Evolutionary conservation across 495 filamentous ascomycete genomes (phyloP).

Genomic region (Neurospora hispaniola): DNA sequence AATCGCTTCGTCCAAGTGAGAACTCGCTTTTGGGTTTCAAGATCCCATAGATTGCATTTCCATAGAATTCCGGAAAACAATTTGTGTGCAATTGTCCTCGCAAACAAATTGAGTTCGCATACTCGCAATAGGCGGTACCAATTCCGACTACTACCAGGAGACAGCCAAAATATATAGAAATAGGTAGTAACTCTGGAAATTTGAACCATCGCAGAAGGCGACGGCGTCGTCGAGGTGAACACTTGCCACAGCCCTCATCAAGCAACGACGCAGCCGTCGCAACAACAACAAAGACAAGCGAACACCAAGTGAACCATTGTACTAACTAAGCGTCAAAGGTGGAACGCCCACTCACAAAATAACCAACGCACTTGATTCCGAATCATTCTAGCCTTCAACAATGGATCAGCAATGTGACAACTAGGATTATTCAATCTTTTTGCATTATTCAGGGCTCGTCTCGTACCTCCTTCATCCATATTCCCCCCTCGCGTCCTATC

Average conservation of each 20-base stretch:
- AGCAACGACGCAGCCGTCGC: not conserved
- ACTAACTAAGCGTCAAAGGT: conserved; percentile 21
- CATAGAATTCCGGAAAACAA: not conserved
- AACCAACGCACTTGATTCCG: conserved; percentile 61
- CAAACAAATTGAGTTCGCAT: not conserved
- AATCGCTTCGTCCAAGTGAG: not conserved
- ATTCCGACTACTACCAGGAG: conserved; percentile 12
- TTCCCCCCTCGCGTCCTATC: conserved; percentile 62
- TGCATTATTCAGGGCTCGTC: conserved; percentile 32
- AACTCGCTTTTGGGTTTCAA: not conserved
- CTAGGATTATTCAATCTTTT: conserved; percentile 68
- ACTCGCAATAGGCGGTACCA: conserved; percentile 6
- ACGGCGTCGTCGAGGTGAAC: not conserved
- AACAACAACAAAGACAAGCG: conserved; percentile 5
- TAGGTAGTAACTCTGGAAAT: not conserved
- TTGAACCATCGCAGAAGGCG: not conserved
- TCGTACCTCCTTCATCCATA: conserved; percentile 43
- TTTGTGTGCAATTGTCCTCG: not conserved
- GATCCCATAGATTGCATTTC: not conserved
- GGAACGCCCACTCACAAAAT: conserved; percentile 64
- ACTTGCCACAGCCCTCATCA: not conserved
- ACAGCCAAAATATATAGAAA: conserved; percentile 6
- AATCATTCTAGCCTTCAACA: conserved; percentile 73
- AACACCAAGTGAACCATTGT: conserved; percentile 16
- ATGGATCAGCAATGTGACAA: conserved; percentile 77